phyloP scores from a whole-genome alignment of 139 green algal species.

The Haematococcus lacustris region DNA sequence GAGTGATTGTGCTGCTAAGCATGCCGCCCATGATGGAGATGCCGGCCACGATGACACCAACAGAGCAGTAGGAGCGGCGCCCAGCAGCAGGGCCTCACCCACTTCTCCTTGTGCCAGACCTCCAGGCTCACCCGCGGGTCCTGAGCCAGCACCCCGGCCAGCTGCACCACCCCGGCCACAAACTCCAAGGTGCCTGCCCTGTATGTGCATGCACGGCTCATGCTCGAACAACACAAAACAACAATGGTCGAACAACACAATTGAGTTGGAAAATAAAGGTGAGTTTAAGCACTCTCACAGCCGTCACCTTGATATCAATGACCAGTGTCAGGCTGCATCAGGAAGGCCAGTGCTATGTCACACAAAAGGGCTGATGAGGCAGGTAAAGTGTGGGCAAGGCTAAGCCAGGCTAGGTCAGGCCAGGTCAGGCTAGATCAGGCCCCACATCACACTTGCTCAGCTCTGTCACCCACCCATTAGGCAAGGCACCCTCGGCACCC shows the following conservation, averaged over 20 bases:
- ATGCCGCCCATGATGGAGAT: no score
- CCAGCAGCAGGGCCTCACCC: no score
- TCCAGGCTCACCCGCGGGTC: constrained; percentile 44
- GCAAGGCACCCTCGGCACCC: constrained; percentile 34
- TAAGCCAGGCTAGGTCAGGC: not conserved
- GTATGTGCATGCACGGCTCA: not conserved
- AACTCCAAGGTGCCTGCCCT: constrained; percentile 39
- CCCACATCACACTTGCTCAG: not conserved
- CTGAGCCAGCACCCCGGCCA: constrained; percentile 35
- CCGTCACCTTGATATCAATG: not conserved
- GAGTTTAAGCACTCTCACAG: not conserved
- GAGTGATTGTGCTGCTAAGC: no score
- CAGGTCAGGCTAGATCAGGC: not conserved
- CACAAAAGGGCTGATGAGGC: not conserved
- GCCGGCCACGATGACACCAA: no score
- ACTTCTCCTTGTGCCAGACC: constrained; percentile 56
- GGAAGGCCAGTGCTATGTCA: not conserved
- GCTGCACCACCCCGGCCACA: constrained; percentile 35
- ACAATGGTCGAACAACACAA: not conserved
- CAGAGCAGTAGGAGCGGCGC: no score
- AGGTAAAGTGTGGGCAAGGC: not conserved
- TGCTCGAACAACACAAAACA: not conserved
- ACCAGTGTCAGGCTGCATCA: not conserved
- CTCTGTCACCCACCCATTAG: constrained; percentile 28
- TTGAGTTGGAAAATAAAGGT: not conserved